Evolutionary conservation across 371 early-diverging fungal species (phyloP), one percentile per base, ranked within the genome.

Genomic region (Mucor piriformis): DNA sequence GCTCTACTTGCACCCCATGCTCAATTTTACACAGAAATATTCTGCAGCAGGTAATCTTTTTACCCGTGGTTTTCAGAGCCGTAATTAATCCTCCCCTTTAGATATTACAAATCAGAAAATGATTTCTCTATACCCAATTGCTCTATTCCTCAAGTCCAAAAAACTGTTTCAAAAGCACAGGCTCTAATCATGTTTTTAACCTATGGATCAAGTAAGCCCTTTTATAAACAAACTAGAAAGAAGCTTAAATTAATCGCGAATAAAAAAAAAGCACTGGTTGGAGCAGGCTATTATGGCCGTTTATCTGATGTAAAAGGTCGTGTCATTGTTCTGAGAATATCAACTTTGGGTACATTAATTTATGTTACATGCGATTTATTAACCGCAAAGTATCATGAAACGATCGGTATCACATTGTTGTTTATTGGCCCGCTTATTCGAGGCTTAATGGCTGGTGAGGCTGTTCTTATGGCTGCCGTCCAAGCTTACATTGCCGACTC

Each of bases 401-500:
- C 42, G 5, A 40, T 80, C 34, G 77, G 73, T 21, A 52, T 75
- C 15, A 23, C 35, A 1, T 48, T 72, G 2, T 34, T 80, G 7
- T 75, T 68, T 56, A 11, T 80, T 24, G 74, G 64, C 5, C 75
- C 81, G 8, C 20, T 77, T 5, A 21, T 74, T 3, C 69, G 66
- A 11, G 81, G 81, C 4, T 6, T 73, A 6, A 16, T 77, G 25
- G 77, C 60, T 13, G 72, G 77, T 18, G 74, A 74, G 13, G 57
- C 34, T 16, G 61, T 66, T 8, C 23, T 73, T 4, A 65, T 74
- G 52, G 69, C 71, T 6, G 60, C 74, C 12, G 57, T 70, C 5
- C 71, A 76, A 44, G 73, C 73, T 1, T 80, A 80, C 40, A 66
- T 80, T 11, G 64, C 77, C 3, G 81, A 80, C 57, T 71, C 65